Percentiles rank a stretch among this genome's conserved stretches.
These are phyloP conservation scores for Zychaea mexicana DNA, from an alignment of 371 early-diverging fungal genomes.

Conservation along the genomic window DNA sequence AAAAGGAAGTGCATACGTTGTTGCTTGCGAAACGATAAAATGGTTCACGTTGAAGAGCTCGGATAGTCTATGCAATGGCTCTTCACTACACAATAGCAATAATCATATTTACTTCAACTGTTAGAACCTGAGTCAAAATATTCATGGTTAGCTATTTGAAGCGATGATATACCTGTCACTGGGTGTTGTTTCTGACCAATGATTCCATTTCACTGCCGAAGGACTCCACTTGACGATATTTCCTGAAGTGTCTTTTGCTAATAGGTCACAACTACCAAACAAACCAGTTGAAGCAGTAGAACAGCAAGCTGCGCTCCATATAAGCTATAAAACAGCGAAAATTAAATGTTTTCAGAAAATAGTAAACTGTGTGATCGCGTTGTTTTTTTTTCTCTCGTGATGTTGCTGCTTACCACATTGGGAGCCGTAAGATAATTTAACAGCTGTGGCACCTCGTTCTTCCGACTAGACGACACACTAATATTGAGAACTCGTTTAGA, in stretches of 20 bases:
- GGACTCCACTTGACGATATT: conserved; percentile 67
- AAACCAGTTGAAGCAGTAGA: conserved; percentile 61
- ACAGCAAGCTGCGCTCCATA: conserved; percentile 75
- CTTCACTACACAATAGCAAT: conserved; percentile 45
- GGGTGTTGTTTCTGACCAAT: conserved; percentile 51
- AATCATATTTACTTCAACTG: neutral
- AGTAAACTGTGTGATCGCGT: too few species aligned
- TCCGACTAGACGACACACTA: conserved; percentile 67
- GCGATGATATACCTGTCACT: conserved; percentile 53
- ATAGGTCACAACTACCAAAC: conserved; percentile 59
- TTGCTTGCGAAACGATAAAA: conserved; percentile 77
- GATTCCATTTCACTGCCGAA: conserved; percentile 55
- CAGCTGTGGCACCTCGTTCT: conserved; percentile 70
- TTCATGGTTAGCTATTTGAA: too few species aligned
- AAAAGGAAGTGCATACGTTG: conserved; percentile 67
- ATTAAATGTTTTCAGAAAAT: neutral
- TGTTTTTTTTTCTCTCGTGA: neutral
- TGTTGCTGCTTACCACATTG: conserved; percentile 56
- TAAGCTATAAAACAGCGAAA: conserved; percentile 38
- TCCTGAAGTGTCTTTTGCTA: conserved; percentile 72
- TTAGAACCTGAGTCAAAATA: neutral
- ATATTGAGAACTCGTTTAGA: conserved; percentile 74
- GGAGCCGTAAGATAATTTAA: conserved; percentile 78
- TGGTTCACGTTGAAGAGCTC: conserved; percentile 81
- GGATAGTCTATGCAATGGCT: conserved; percentile 62